Conservation (phyloP, 495 filamentous ascomycete genomes). For the Aspergillus hancockii region DNA sequence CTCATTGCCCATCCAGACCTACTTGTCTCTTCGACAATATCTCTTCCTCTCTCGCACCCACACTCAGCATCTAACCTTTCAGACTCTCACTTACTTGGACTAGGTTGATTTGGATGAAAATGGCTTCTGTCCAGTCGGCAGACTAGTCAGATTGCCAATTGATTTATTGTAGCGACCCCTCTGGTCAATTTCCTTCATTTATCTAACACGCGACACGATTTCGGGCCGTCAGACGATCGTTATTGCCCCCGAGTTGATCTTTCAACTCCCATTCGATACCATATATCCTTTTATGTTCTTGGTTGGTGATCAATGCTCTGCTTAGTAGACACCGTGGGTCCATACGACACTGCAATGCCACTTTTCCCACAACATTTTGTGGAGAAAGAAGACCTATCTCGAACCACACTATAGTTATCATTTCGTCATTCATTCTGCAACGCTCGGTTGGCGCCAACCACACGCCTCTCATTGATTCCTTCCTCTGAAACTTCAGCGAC, state of each 20-base stretch:
- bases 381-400: constrained; percentile 7
- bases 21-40: neutral
- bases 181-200: constrained; percentile 2
- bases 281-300: neutral
- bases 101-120: neutral
- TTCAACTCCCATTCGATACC: neutral
- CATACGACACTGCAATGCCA: constrained; percentile 2
- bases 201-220: neutral
- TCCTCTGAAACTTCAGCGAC: neutral
- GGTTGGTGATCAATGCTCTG: constrained; percentile 7
- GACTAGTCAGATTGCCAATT: constrained; percentile 1
- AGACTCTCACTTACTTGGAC: neutral
- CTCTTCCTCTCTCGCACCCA: neutral
- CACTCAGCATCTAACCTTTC: neutral
- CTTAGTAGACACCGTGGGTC: constrained; percentile 1
- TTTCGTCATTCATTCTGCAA: constrained; percentile 1
- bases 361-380: constrained; percentile 1
- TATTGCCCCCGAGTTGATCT: neutral
- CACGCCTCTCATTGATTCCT: neutral
- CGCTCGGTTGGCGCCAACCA: neutral
- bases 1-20: constrained; percentile 1
- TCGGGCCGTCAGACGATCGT: constrained; percentile 2
- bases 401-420: neutral
- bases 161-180: constrained; percentile 3
- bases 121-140: neutral